Evolutionary conservation across 805 yeast species (phyloP).

Genomic region (Saccharomycopsis schoenii): DNA sequence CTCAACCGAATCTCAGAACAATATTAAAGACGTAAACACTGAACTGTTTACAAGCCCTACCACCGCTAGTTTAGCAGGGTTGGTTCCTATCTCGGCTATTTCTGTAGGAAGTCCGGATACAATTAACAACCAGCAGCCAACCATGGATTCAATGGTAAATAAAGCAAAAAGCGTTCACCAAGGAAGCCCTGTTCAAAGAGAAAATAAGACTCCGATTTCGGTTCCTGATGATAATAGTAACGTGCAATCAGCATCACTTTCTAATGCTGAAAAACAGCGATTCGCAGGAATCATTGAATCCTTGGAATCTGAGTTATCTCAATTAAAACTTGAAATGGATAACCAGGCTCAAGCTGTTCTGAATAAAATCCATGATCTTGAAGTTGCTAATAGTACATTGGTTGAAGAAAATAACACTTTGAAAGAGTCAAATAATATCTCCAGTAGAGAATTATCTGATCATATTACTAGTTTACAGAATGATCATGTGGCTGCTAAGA

Average conservation of each 20-base stretch:
- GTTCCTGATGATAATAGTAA: background rate
- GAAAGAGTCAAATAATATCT: background rate
- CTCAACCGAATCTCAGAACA: background rate
- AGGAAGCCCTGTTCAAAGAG: background rate
- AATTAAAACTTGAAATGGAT: constrained; percentile 34
- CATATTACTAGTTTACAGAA: background rate
- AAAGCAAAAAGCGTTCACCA: background rate
- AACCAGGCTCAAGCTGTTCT: constrained; percentile 50
- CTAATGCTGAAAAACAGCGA: constrained; percentile 12
- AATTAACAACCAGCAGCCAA: background rate
- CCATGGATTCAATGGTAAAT: background rate
- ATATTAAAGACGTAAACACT: background rate
- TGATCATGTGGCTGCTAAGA: constrained; percentile 1
- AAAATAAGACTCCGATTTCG: background rate
- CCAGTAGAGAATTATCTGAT: background rate
- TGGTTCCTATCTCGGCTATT: constrained; percentile 11
- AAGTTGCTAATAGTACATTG: constrained; percentile 25
- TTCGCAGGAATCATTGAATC: constrained; percentile 24
- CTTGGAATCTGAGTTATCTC: constrained; percentile 28
- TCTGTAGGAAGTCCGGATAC: background rate
- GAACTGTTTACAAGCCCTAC: background rate
- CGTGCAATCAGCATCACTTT: background rate
- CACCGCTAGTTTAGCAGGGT: constrained; percentile 6
- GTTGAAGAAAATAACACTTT: background rate
- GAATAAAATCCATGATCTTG: constrained; percentile 40